A percentile compares a stretch with the other conserved stretches of the same genome.
These are phyloP conservation scores for Xylaria digitata DNA, from an alignment of 2,329 filamentous ascomycete genomes.

Conservation along the genomic window DNA sequence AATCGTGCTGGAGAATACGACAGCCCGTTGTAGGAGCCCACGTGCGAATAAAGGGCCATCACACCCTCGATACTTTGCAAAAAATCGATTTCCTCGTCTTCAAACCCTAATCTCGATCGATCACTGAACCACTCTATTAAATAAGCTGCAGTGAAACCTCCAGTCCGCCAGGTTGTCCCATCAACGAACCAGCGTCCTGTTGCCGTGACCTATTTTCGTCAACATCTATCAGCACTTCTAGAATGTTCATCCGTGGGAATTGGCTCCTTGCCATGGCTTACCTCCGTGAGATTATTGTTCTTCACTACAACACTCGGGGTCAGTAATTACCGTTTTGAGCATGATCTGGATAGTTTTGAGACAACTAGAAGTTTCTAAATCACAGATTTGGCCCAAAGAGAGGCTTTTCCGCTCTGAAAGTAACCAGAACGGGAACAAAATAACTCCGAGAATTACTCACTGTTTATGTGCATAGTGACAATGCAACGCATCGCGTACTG, in stretches of 20 bases:
- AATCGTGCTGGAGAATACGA: constrained; percentile 26
- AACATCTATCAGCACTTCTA: constrained; percentile 2
- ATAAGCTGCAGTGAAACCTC: constrained; percentile 26
- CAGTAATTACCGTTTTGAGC: too few relatives aligned
- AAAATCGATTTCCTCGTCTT: constrained; percentile 29
- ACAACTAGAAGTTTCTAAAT: too few relatives aligned
- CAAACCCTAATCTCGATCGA: constrained; percentile 12
- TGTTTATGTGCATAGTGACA: constrained; percentile 23
- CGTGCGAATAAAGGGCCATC: constrained; percentile 26
- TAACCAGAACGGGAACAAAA: too few relatives aligned
- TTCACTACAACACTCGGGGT: too few relatives aligned
- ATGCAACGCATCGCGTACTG: constrained; percentile 30
- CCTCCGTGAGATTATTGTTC: constrained; percentile 26
- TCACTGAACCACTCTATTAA: constrained; percentile 25
- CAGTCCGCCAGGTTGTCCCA: constrained; percentile 23
- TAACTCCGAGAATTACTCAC: too few relatives aligned
- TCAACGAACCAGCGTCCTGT: constrained; percentile 31
- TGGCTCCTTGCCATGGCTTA: background rate
- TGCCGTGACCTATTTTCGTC: constrained; percentile 24
- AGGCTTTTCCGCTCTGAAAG: too few relatives aligned
- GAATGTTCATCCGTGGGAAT: background rate
- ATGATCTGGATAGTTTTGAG: too few relatives aligned
- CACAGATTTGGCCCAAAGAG: too few relatives aligned
- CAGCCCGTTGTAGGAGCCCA: constrained; percentile 14
- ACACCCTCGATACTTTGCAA: constrained; percentile 29